Percentiles rank a stretch among this genome's conserved stretches.
These are phyloP conservation scores for Nyctanthes arbortristis DNA, from an alignment of 257 asterid species.

Conservation along the genomic window DNA sequence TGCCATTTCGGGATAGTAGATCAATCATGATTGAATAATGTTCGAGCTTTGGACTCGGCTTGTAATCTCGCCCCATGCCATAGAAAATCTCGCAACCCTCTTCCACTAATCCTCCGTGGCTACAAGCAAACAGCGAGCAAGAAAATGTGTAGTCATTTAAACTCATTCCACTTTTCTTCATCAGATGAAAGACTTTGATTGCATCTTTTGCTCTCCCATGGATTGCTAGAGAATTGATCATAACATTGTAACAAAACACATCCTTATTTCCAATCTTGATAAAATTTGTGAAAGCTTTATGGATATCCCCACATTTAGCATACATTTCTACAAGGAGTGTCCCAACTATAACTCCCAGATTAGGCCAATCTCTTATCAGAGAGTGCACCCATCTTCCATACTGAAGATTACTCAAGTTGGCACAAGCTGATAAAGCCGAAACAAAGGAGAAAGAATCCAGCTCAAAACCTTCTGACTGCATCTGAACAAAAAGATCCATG, in stretches of 20 bases:
- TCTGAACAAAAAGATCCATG: constrained; percentile 34
- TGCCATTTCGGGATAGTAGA: constrained; percentile 41
- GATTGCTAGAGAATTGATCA: constrained; percentile 50
- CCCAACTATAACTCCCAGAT: constrained; percentile 41
- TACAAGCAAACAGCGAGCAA: constrained; percentile 47
- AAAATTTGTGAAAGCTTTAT: constrained; percentile 35
- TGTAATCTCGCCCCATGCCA: constrained; percentile 26
- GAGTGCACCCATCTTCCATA: constrained; percentile 46
- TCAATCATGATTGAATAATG: constrained; percentile 48
- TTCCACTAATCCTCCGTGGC: constrained; percentile 50
- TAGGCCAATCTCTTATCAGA: constrained; percentile 37
- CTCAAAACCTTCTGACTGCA: constrained; percentile 31
- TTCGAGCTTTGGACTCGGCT: constrained; percentile 33
- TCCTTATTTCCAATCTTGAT: constrained; percentile 42
- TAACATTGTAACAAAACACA: constrained; percentile 47
- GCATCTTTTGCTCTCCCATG: constrained; percentile 51
- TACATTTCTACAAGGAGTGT: constrained; percentile 51
- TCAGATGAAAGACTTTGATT: constrained; percentile 36
- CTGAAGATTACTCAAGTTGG: constrained; percentile 40
- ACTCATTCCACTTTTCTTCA: constrained; percentile 33
- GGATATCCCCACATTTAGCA: constrained; percentile 52
- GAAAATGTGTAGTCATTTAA: constrained; percentile 40
- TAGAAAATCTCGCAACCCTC: constrained; percentile 44
- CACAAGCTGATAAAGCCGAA: constrained; percentile 50
- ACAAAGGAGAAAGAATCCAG: constrained; percentile 48